phyloP scores from a whole-genome alignment of 1,284 basidiomycete species.

The Pyrrhoderma noxium region DNA sequence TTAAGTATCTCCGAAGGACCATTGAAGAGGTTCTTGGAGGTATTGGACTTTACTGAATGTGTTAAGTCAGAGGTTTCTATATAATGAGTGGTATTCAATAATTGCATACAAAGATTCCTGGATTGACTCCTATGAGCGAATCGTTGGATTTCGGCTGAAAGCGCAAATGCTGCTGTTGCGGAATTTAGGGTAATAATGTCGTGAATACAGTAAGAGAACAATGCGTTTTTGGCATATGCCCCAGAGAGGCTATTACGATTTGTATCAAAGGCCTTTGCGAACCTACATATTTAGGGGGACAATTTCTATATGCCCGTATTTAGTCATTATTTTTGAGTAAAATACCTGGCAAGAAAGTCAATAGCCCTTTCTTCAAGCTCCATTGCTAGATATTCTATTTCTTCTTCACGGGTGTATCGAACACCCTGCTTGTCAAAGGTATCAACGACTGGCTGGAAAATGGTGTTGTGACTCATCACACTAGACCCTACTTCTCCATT shows the following conservation, averaged over 20 bases:
- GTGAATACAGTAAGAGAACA: constrained; percentile 15
- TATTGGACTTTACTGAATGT: background rate
- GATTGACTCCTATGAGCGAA: constrained; percentile 13
- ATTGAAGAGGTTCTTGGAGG: constrained; percentile 1
- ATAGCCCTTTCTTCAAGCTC: constrained; percentile 15
- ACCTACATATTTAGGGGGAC: background rate
- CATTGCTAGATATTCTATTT: constrained; percentile 2
- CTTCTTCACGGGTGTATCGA: background rate
- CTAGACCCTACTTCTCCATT: background rate
- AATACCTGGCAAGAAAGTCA: constrained; percentile 13
- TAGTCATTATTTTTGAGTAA: no score
- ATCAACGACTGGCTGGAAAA: background rate
- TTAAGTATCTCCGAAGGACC: constrained; percentile 12
- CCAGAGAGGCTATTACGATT: constrained; percentile 2
- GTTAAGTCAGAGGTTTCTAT: background rate
- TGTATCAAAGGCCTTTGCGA: constrained; percentile 12
- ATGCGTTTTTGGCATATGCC: constrained; percentile 10
- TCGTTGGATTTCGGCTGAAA: constrained; percentile 5
- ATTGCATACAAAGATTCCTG: constrained; percentile 10
- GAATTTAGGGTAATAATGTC: constrained; percentile 7
- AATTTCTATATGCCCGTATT: background rate
- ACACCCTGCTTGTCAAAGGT: no score
- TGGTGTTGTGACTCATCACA: background rate
- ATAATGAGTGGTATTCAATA: background rate
- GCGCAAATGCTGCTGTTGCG: constrained; percentile 5